These are phyloP conservation scores for Sugiyamaella americana DNA, from an alignment of 805 yeast species.

Conservation along the genomic window DNA sequence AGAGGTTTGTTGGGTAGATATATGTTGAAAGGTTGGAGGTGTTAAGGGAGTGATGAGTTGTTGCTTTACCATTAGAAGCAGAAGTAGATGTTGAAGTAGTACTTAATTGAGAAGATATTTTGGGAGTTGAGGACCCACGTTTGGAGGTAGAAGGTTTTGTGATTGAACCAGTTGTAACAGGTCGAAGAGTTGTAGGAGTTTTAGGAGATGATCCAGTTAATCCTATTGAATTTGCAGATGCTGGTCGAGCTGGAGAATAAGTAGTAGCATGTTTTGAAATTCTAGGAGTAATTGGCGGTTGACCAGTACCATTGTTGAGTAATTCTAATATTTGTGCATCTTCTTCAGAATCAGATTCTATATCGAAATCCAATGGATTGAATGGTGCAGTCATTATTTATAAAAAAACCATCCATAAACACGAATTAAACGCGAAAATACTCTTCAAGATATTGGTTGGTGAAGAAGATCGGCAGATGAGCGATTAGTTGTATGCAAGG, in stretches of 20 bases:
- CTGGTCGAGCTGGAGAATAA: not conserved
- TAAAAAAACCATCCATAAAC: not conserved
- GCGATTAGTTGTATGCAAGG: no score
- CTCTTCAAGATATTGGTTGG: no score
- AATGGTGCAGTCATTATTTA: not conserved
- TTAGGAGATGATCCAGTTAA: no score
- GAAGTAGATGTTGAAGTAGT: not conserved
- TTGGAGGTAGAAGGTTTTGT: no score
- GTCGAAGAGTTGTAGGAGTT: no score
- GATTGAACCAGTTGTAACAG: no score
- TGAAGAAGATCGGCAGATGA: no score
- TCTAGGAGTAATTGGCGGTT: not conserved
- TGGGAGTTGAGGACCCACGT: not conserved
- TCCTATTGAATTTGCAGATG: not conserved
- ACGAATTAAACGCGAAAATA: not conserved
- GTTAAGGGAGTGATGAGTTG: constrained; percentile 8
- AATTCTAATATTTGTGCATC: not conserved
- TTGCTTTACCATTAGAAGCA: not conserved
- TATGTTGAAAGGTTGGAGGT: constrained; percentile 39
- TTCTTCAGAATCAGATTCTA: not conserved
- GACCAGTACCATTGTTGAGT: no score
- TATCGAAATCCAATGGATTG: not conserved
- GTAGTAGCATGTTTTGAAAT: not conserved
- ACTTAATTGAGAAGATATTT: not conserved
- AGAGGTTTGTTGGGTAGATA: constrained; percentile 80